Evolutionary conservation across 352 stramenopile genomes (phyloP).

Genomic region (Phytophthora hybrid): DNA sequence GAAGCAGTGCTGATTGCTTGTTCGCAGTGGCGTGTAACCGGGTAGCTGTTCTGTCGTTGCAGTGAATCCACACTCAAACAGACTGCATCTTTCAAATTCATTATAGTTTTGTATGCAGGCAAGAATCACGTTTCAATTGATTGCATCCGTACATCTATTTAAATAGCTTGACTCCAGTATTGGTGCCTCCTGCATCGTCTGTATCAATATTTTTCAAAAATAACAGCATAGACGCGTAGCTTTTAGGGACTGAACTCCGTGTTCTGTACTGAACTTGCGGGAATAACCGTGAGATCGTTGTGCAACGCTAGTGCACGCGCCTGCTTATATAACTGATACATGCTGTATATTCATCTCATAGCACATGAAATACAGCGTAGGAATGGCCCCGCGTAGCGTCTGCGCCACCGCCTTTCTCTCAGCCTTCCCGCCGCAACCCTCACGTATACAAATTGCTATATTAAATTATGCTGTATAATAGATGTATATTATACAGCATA

Average conservation of each 20-base stretch:
- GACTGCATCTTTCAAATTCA: too few relatives aligned
- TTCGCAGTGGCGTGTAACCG: not conserved
- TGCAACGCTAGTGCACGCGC: not conserved
- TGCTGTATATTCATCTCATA: not conserved
- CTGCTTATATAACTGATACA: not conserved
- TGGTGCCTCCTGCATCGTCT: too few relatives aligned
- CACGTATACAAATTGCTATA: slow-evolving; percentile 17
- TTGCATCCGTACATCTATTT: too few relatives aligned
- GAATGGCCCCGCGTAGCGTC: not conserved
- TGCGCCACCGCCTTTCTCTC: slow-evolving; percentile 3
- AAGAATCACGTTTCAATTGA: too few relatives aligned
- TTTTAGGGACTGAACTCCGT: too few relatives aligned
- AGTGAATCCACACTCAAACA: too few relatives aligned
- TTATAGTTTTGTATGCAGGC: too few relatives aligned
- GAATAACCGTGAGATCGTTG: not conserved
- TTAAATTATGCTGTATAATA: slow-evolving; percentile 14
- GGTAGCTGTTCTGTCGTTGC: not conserved
- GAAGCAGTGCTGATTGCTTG: not conserved
- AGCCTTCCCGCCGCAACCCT: not conserved
- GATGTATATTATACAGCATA: slow-evolving; percentile 8
- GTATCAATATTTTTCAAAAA: too few relatives aligned
- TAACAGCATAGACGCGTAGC: too few relatives aligned
- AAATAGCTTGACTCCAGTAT: too few relatives aligned
- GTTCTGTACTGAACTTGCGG: too few relatives aligned
- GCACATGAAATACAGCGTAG: slow-evolving; percentile 3